Percentiles rank a stretch among this genome's conserved stretches.
Conservation (phyloP, 257 asterid genomes). For the Echites panduratus region DNA sequence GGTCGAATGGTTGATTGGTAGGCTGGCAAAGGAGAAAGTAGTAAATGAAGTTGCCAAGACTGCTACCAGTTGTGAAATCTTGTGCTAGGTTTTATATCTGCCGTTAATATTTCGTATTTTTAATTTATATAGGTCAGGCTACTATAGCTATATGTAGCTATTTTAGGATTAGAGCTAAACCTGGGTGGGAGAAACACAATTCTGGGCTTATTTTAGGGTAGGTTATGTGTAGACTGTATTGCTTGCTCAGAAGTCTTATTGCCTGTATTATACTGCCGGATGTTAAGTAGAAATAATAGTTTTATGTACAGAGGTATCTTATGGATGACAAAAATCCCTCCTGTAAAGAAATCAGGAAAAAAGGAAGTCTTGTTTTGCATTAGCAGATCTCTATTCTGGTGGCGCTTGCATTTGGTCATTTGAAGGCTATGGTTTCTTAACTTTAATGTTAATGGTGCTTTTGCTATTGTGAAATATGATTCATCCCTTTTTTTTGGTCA, state of each 20-base stretch:
- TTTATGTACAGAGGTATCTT: constrained; percentile 12
- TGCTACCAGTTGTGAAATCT: background rate
- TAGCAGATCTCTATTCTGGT: background rate
- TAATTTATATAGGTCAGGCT: constrained; percentile 12
- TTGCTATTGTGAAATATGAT: background rate
- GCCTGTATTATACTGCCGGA: constrained; percentile 18
- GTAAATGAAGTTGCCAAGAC: background rate
- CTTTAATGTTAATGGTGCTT: background rate
- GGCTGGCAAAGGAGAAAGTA: background rate
- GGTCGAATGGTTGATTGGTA: background rate
- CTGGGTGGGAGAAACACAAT: constrained; percentile 2
- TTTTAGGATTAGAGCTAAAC: constrained; percentile 19
- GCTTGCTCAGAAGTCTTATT: constrained; percentile 13
- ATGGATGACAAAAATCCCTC: background rate
- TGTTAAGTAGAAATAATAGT: constrained; percentile 6
- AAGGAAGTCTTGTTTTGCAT: background rate
- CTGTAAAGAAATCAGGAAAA: background rate
- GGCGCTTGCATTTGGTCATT: background rate
- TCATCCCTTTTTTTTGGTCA: background rate
- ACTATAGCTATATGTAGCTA: constrained; percentile 6
- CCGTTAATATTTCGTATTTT: background rate
- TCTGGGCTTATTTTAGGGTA: constrained; percentile 2
- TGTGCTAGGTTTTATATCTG: background rate
- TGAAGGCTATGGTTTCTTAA: background rate
- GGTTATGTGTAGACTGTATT: constrained; percentile 17